Evolutionary conservation across 768 basidiomycete genomes (phyloP), one percentile per base, ranked within the genome.

Genomic region (Russula virescens): DNA sequence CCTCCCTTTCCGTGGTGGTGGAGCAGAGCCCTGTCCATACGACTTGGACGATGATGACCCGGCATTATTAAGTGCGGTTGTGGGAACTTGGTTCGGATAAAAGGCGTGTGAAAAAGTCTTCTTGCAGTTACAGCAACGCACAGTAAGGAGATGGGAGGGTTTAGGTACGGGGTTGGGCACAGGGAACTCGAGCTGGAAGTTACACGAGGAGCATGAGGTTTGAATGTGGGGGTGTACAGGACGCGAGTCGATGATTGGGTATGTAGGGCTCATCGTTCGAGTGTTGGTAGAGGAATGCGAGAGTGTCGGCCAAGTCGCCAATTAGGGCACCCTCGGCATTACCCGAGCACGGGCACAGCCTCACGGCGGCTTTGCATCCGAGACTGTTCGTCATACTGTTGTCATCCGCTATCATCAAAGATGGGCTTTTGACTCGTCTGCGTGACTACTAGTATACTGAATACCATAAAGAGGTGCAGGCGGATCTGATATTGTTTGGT

Each of bases 101-200:
- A 87, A 89, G 1, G 81, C 78, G 74, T 89, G 86, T 52, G 80
- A 75, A 60, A 86, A 79, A 35, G 85, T 71, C 2, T 77, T 71
- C 58, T 80, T 77, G 73, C 92, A 95, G 49, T 78, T 75, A 70
- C 80, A 89, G 73, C 92, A 95, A 61, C 82, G 82, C 60, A 94
- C 74, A 62, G 80, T 80, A 10, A 93, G 81, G 5, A 86, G 68
- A 0, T 84, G 80, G 45, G 83, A 78, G 21, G 81, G 74, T 19
- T 80, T 73, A n/a, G 85, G 86, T 14, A 74, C 70, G 0, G 87
- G 82, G 0, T 71, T 75, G 0, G 88, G 91, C 5, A 86, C 78
- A 0, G 84, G 81, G 67, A 91, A 92, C 71, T 92, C 89, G 19
- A 92, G 74, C 2, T 74, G 73, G 2, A 75, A 65, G 19, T 74